Evolutionary conservation across 108 stramenopile species (phyloP).

Genomic region (Schizochytrium sp.): DNA sequence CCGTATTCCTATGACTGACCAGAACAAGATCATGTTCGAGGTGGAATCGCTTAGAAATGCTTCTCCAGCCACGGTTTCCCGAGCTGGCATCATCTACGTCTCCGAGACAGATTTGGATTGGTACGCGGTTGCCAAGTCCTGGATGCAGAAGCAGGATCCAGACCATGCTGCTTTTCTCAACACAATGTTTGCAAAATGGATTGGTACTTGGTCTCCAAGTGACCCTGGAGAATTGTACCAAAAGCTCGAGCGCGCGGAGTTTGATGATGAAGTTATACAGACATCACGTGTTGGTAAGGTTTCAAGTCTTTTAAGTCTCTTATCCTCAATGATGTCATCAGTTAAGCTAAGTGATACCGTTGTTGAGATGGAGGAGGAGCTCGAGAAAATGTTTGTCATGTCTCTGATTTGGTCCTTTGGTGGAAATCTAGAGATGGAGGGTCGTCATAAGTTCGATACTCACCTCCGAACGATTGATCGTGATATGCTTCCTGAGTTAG

Average conservation of each 20-base stretch:
- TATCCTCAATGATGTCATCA: constrained; percentile 18
- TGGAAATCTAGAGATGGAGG: constrained; percentile 87
- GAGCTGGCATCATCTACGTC: constrained; percentile 91
- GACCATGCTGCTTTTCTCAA: constrained; percentile 77
- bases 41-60: constrained; percentile 89
- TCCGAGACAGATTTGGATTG: constrained; percentile 89
- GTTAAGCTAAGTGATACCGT: constrained; percentile 46
- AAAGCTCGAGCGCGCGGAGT: constrained; percentile 16
- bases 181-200: constrained; percentile 80
- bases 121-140: constrained; percentile 85
- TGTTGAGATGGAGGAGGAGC: constrained; percentile 56
- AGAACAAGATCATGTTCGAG: constrained; percentile 88
- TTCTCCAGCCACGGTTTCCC: constrained; percentile 92
- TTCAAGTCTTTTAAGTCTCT: constrained; percentile 65
- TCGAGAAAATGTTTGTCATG: constrained; percentile 86
- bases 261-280: constrained; percentile 75
- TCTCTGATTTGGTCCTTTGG: constrained; percentile 88
- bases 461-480: constrained; percentile 80
- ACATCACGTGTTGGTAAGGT: constrained; percentile 85
- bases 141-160: constrained; percentile 82
- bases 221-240: constrained; percentile 53
- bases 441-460: constrained; percentile 82
- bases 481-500: constrained; percentile 81
- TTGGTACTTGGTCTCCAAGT: constrained; percentile 77
- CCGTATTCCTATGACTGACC: constrained; percentile 93